These are phyloP conservation scores for Rusavskia elegans DNA, from an alignment of 495 filamentous ascomycete species.

Conservation along the genomic window DNA sequence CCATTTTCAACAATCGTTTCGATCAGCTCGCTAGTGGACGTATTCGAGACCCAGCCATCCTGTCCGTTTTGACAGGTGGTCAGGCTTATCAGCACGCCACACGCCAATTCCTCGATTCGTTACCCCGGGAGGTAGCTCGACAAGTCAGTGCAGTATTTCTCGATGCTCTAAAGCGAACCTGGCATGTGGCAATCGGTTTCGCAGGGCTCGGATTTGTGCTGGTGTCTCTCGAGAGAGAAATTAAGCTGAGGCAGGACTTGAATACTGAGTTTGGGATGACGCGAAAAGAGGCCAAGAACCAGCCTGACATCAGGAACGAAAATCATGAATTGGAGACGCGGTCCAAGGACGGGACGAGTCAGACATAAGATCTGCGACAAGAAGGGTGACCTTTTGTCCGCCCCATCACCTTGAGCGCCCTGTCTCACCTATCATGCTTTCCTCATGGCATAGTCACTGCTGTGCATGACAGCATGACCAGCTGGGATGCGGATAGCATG, in stretches of 20 bases:
- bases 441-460: too few relatives aligned
- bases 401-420: too few relatives aligned
- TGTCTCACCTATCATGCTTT: too few relatives aligned
- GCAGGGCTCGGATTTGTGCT: slow-evolving; percentile 9
- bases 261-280: slow-evolving; percentile 3
- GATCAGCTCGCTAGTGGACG: neutral
- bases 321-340: too few relatives aligned
- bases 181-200: slow-evolving; percentile 11
- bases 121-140: neutral
- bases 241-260: slow-evolving; percentile 2
- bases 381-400: too few relatives aligned
- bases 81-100: slow-evolving; percentile 9
- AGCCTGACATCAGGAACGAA: too few relatives aligned
- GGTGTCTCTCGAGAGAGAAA: slow-evolving; percentile 10
- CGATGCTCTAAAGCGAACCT: slow-evolving; percentile 6
- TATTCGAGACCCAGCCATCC: slow-evolving; percentile 1
- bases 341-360: neutral
- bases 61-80: slow-evolving; percentile 1
- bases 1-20: slow-evolving; percentile 32
- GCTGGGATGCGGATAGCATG: too few relatives aligned
- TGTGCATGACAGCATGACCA: too few relatives aligned
- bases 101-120: neutral
- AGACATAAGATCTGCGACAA: too few relatives aligned
- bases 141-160: slow-evolving; percentile 11
- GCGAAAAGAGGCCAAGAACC: neutral